Base-by-base conservation (phyloP, 306 rosid genomes). In the Pyrus communis region DNA sequence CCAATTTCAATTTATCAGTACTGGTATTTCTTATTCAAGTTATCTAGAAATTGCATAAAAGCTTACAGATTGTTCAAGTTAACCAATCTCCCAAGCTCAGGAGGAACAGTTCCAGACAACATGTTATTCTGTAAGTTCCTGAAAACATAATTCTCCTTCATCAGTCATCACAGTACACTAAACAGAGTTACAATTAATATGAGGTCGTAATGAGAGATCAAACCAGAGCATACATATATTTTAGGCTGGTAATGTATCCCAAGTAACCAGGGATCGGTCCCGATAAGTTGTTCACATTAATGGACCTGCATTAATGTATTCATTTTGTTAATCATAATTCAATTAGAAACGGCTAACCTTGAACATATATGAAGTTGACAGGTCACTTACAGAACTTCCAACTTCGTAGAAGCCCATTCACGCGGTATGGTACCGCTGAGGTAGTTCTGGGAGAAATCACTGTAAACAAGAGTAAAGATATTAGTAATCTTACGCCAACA, bases 231-330 rank as follows among this genome's bases (percentile, higher is more conserved):
- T 72, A 81, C 85, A 81, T 2, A 22, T 14, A 46, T 9, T 0
- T 21, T 4, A 82, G 75, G 46, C 62, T 58, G 43, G 75, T 77
- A 22, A 82, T 55, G 9, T 58, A 72, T 67, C 85, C 85, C 52
- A 77, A 6, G 75, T 18, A 82, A 25, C 9, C 60, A 38, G 78
- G 81, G 46, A 82, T 46, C 58, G 71, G 67, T 42, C 85, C 85
- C 33, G 85, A 17, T 23, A 82, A 72, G 10, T 82, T 82, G 81
- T 82, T 82, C 6, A 60, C 38, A 59, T 33, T 0, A n/a, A 77
- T 0, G n/a, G 75, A 43, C 70, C 81, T 77, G 81, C 75, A 69
- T 31, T 31, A 31, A 31, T 31, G 33, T 31, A 31, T 5, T 31
- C 1, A 31, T 31, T 31, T 31, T 31, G 33, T 31, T 31, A 31